Base-by-base conservation (phyloP, 306 rosid genomes). In the Cicer yamashitae region DNA sequence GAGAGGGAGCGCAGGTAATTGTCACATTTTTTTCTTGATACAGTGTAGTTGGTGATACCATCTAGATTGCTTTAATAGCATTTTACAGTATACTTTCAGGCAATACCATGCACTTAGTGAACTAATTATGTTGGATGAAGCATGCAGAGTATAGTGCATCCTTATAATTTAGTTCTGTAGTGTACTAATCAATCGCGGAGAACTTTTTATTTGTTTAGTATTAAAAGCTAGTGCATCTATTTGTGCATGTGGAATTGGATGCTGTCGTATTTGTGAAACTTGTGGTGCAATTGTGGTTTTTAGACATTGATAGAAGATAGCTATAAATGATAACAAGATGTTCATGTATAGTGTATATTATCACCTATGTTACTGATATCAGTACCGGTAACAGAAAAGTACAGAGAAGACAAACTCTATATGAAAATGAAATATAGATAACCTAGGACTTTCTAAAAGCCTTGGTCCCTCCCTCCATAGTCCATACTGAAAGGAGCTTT, bases 1-100 rank as follows among this genome's bases (percentile, higher is more conserved):
- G 99, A 96, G 93, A 92, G 98, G 91, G 99, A 92, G 81, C 99
- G 98, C 84, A 96, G 99, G 99, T 96, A 90, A 89, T 86, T 68
- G 54, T 59, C 22, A n/a, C 67, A 58, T 78, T 69, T 60, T 67
- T 59, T 84, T 79, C 41, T 79, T 71, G 62, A 50, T 46, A 47
- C 13, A 15, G 50, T 54, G 71, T 44, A 57, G 75, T 53, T 83
- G 63, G 50, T 72, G 62, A 71, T 70, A 54, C 72, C 30, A 53
- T 62, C 43, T 7, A 14, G 61, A 57, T 77, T 77, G 13, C 51
- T 69, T 67, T 73, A 51, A 71, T 52, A 39, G 67, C 44, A 60
- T 51, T 70, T 44, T 75, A 41, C 48, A 22, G 61, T 30, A 6
- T 43, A 48, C 58, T 64, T 64, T 56, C 53, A 50, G 74, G 70